Conservation (phyloP, 257 asterid species). For the Nicotiana tabacum region DNA sequence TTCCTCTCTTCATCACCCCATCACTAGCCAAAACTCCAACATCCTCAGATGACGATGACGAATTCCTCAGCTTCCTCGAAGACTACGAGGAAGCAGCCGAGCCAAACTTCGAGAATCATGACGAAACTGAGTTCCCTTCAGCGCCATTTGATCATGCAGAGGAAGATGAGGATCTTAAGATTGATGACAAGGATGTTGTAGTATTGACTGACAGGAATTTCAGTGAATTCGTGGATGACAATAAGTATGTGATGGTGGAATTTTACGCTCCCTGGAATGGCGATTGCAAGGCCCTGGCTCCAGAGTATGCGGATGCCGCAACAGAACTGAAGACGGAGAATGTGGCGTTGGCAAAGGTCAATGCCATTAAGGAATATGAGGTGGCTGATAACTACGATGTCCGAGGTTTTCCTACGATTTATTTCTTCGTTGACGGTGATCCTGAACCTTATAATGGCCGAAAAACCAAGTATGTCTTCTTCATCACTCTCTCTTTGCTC, state of each 20-base stretch:
- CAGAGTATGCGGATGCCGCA: slow-evolving; percentile 87
- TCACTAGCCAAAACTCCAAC: slow-evolving; percentile 14
- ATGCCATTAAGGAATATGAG: slow-evolving; percentile 68
- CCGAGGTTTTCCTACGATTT: slow-evolving; percentile 75
- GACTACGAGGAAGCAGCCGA: slow-evolving; percentile 47
- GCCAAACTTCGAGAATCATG: slow-evolving; percentile 18
- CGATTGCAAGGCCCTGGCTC: slow-evolving; percentile 72
- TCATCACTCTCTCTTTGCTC: background rate
- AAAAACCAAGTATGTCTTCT: slow-evolving; percentile 55
- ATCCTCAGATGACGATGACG: slow-evolving; percentile 37
- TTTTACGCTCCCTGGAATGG: slow-evolving; percentile 98
- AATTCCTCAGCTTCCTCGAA: slow-evolving; percentile 79
- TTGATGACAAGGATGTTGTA: slow-evolving; percentile 73
- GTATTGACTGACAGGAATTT: slow-evolving; percentile 64
- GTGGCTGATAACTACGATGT: slow-evolving; percentile 72
- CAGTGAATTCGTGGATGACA: slow-evolving; percentile 50
- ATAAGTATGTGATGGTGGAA: slow-evolving; percentile 76
- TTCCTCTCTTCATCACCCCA: slow-evolving; percentile 17
- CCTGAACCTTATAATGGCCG: slow-evolving; percentile 67
- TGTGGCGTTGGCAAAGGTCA: slow-evolving; percentile 76
- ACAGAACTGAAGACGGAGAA: slow-evolving; percentile 65
- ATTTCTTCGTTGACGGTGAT: slow-evolving; percentile 72
- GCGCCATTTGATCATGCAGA: slow-evolving; percentile 28
- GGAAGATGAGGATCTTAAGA: slow-evolving; percentile 38
- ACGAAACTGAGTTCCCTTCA: slow-evolving; percentile 31